These are phyloP conservation scores for Solanum chaucha DNA, from an alignment of 257 asterid species.

Conservation along the genomic window DNA sequence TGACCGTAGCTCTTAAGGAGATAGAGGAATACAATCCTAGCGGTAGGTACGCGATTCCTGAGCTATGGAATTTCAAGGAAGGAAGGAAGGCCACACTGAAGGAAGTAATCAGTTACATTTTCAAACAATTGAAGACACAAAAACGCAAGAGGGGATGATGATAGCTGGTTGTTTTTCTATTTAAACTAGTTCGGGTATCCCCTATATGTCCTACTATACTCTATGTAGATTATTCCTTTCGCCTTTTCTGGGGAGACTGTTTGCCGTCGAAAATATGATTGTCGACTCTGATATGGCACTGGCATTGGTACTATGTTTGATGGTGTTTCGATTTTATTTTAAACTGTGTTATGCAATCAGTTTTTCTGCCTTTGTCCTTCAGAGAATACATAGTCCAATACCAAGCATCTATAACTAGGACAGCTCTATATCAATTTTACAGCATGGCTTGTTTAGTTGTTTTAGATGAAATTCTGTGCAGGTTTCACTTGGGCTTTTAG, in stretches of 20 bases:
- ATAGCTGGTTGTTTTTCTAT: neutral
- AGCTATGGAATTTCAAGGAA: conserved; percentile 36
- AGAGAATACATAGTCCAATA: neutral
- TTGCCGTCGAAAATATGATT: neutral
- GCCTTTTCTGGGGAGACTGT: neutral
- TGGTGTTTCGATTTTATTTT: neutral
- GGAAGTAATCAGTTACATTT: conserved; percentile 26
- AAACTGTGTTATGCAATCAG: neutral
- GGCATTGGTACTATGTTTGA: neutral
- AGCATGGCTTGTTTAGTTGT: neutral
- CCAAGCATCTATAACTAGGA: neutral
- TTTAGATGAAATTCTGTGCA: neutral
- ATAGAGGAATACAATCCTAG: conserved; percentile 34
- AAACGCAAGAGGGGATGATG: conserved; percentile 19
- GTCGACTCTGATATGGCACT: neutral
- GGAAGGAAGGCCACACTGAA: conserved; percentile 32
- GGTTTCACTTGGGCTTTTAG: neutral
- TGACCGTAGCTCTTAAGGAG: conserved; percentile 24
- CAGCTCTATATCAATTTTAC: neutral
- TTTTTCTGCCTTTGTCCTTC: neutral
- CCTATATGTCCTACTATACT: neutral
- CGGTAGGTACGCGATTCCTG: conserved; percentile 32
- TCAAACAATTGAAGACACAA: conserved; percentile 19
- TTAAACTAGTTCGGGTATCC: neutral
- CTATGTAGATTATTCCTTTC: neutral